Evolutionary conservation across 306 rosid genomes (phyloP).

Genomic region (Vachellia pachyceras): DNA sequence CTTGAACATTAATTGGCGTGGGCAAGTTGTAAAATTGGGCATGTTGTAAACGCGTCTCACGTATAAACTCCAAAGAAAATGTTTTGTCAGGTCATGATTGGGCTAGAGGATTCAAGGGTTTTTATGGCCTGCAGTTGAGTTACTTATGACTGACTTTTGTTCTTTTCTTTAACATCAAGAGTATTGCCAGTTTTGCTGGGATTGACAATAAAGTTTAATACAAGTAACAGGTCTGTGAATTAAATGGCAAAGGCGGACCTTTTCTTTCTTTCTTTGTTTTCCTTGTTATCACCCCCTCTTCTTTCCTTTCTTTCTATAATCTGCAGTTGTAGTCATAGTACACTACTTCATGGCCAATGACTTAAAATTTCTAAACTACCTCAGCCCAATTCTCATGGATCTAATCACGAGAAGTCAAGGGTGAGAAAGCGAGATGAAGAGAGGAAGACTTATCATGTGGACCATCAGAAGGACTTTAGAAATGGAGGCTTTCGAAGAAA

Average conservation of each 20-base stretch:
- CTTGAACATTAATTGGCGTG: not conserved
- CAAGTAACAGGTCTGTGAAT: not conserved
- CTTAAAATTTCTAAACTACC: conserved; percentile 33
- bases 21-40: not conserved
- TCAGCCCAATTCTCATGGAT: conserved; percentile 58
- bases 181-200: not conserved
- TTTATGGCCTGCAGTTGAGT: not conserved
- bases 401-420: conserved; percentile 56
- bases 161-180: conserved; percentile 9
- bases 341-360: conserved; percentile 2
- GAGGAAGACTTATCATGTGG: conserved; percentile 50
- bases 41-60: not conserved
- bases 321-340: conserved; percentile 14
- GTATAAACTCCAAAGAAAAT: not conserved
- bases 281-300: not conserved
- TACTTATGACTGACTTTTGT: not conserved
- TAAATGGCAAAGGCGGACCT: not conserved
- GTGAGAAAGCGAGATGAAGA: conserved; percentile 54
- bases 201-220: not conserved
- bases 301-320: not conserved
- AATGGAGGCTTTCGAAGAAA: conserved; percentile 61
- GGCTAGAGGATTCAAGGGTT: not conserved
- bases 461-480: conserved; percentile 50
- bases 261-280: too few relatives aligned
- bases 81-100: not conserved